Percentiles rank a stretch among this genome's conserved stretches.
Conservation (phyloP, 345 rosid genomes). For the Hibiscus trionum region DNA sequence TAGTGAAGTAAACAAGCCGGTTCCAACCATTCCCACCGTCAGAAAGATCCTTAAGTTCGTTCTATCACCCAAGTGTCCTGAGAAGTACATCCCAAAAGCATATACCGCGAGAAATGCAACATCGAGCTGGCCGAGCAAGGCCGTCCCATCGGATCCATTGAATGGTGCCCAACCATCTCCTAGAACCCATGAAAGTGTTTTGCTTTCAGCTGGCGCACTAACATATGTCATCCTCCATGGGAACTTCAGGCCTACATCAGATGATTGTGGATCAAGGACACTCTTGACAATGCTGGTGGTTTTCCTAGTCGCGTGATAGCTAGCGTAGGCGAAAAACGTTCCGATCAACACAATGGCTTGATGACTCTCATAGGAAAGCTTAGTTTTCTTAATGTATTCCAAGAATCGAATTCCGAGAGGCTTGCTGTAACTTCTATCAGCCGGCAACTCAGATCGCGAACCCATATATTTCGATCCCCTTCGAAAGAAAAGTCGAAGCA, state of each 20-base stretch:
- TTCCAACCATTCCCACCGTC: conserved; percentile 83
- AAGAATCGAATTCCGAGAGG: conserved; percentile 60
- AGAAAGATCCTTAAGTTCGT: conserved; percentile 70
- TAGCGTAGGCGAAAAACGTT: conserved; percentile 70
- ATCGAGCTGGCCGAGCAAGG: conserved; percentile 80
- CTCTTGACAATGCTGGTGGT: conserved; percentile 91
- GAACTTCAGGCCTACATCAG: conserved; percentile 27
- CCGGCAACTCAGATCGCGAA: conserved; percentile 27
- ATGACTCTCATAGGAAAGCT: conserved; percentile 53
- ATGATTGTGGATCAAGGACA: conserved; percentile 67
- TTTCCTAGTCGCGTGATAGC: conserved; percentile 84
- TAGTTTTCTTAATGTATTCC: conserved; percentile 36
- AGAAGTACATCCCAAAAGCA: conserved; percentile 79
- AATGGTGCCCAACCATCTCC: conserved; percentile 91
- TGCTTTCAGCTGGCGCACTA: conserved; percentile 18
- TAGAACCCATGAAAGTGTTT: conserved; percentile 21
- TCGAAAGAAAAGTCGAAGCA: background rate
- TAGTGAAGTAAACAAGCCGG: conserved; percentile 68
- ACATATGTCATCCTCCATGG: conserved; percentile 28
- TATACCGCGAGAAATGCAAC: conserved; percentile 75
- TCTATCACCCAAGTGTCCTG: conserved; percentile 93
- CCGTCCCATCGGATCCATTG: conserved; percentile 56
- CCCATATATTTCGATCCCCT: conserved; percentile 35
- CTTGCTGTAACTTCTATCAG: conserved; percentile 25
- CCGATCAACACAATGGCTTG: conserved; percentile 78